phyloP scores from a whole-genome alignment of 2,329 filamentous ascomycete genomes.

The Apiospora koreana region DNA sequence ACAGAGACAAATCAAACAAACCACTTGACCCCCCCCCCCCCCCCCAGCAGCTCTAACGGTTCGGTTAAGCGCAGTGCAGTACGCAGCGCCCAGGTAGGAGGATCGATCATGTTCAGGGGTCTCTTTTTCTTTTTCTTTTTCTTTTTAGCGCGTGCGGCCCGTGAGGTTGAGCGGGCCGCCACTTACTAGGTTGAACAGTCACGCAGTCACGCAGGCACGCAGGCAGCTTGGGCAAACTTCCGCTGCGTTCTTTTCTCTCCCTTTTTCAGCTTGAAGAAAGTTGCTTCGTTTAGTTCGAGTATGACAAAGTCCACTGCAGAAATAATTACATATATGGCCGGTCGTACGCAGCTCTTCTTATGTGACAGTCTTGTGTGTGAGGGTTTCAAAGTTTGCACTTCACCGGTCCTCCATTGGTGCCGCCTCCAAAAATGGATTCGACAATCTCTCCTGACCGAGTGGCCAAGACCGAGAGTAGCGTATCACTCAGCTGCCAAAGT shows the following conservation, averaged over 20 bases:
- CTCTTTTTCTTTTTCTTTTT: too few relatives aligned
- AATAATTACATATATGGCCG: background rate
- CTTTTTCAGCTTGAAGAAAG: too few relatives aligned
- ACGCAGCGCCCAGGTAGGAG: too few relatives aligned
- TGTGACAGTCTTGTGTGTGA: too few relatives aligned
- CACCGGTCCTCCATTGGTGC: background rate
- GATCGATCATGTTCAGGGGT: background rate
- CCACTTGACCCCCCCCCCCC: too few relatives aligned
- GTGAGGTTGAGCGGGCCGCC: background rate
- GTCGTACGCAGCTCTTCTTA: background rate
- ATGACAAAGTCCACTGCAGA: too few relatives aligned
- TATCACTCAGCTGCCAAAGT: slow-evolving; percentile 68
- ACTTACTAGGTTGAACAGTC: background rate
- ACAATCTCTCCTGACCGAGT: slow-evolving; percentile 78
- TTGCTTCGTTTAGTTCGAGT: too few relatives aligned
- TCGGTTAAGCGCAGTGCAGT: background rate
- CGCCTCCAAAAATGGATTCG: slow-evolving; percentile 66
- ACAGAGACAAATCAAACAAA: too few relatives aligned
- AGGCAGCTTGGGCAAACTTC: too few relatives aligned
- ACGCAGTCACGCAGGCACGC: too few relatives aligned
- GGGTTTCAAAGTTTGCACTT: background rate
- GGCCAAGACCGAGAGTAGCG: slow-evolving; percentile 76
- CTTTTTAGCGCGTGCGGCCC: slow-evolving; percentile 3
- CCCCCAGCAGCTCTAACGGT: too few relatives aligned
- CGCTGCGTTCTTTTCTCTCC: too few relatives aligned